Evolutionary conservation across 805 yeast species (phyloP), one percentile per base, ranked within the genome.

Genomic region (Peterozyma xylosa): DNA sequence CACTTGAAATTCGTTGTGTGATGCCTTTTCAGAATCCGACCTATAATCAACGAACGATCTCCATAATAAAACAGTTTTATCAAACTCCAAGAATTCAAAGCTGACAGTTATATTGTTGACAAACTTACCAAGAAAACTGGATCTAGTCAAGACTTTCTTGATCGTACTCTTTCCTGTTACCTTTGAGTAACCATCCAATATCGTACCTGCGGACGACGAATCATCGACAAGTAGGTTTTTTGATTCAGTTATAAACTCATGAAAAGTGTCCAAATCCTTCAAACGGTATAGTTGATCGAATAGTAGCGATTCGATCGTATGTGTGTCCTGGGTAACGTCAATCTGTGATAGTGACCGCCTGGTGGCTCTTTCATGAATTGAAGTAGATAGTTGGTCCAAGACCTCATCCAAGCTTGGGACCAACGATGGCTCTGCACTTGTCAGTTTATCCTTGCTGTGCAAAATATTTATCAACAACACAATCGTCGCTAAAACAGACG

Each of bases 61-160:
- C 76, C 76, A 76, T 10, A 76, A 53, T 11, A 56, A 51, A 2
- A 66, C 56, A 1, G 63, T 58, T 47, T 73, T 75, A 37, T 74
- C 78, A 50, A 76, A 76, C 38, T 67, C 71, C 42, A 76, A 51
- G 1, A 70, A 56, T 40, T 66, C 70, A 46, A 68, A 66, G 11
- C 74, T 63, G 1, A 64, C 55, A 0, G 68, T 53, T 32, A 73
- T 63, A 33, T 56, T 57, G 16, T 62, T 54, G 2, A 74, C 71
- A 51, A 75, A 76, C 11, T 63, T 56, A 0, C 82, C 82, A 29
- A 72, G 47, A 39, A 70, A 70, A 44, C 75, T 69, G 5, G 59
- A 50, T 7, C 60, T 56, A 0, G 73, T 66, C 16, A 71, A 51
- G 17, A 58, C 34, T 37, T 53, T 54, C 27, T 21, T 21, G 4